Base-by-base conservation (phyloP, 2,329 filamentous ascomycete genomes). In the Parastagonospora nodorum region DNA sequence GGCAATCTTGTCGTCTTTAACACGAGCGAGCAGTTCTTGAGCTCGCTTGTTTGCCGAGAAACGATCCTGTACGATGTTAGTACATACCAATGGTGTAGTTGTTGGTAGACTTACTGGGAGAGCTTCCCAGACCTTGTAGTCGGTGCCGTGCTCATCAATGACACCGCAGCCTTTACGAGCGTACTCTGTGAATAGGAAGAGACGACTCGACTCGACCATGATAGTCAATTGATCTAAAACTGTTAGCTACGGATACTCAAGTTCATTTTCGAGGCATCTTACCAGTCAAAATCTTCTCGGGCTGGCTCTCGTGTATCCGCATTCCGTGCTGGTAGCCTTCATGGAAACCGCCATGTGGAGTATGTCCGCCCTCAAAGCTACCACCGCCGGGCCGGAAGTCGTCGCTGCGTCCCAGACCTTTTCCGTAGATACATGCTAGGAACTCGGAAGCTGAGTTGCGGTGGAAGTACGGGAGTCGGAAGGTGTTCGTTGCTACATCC, bases 271-370 rank as follows among this genome's bases (percentile, higher is more conserved):
- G 30, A 2, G n/a, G 30, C 8, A 36, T 27, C 45, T 40, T 63
- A 67, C 67, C 63, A 39, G 75, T 74, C 5, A 80, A 56, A 8
- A 78, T 78, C 57, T 68, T 75, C 45, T 78, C 69, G 2, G 77
- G 75, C 32, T 73, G 66, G 39, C 73, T 76, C 48, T 75, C 72
- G 42, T 78, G 76, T 2, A 76, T 69, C 42, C 71, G 68, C 72
- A 77, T 77, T 50, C 78, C 77, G 51, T 74, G 69, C 40, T 77
- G 74, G 56, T 79, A 79, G 5, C 71, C 76, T 28, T 77, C 75
- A 43, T 72, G 74, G 43, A 77, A 77, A 2, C 70, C 70, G 31
- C 72, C 72, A 42, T 74, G 72, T 5, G 72, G 72, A 14, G 69
- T 72, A 48, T 73, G 69, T n/a, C 67, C 58, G 4, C 71, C 67